Evolutionary conservation across 2,329 filamentous ascomycete species (phyloP).

Genomic region (Colletotrichum tropicale): DNA sequence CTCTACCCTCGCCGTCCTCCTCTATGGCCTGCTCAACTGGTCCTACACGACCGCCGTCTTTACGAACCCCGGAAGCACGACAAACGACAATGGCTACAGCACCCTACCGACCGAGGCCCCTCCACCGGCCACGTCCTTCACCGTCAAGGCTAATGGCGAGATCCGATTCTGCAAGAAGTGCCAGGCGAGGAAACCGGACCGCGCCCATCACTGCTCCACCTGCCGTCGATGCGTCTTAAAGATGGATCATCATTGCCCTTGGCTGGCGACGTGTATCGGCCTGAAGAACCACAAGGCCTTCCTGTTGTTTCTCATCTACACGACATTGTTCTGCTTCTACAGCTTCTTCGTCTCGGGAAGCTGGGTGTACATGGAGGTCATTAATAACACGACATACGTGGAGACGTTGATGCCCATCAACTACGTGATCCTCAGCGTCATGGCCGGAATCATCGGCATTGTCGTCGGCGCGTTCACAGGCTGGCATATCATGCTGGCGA

Average conservation of each 20-base stretch:
- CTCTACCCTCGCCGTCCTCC: constrained; percentile 68
- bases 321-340: constrained; percentile 82
- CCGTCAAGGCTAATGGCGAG: constrained; percentile 89
- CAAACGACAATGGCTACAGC: constrained; percentile 72
- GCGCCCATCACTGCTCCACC: constrained; percentile 94
- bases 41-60: constrained; percentile 94
- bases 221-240: constrained; percentile 95
- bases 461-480: constrained; percentile 87
- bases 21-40: constrained; percentile 84
- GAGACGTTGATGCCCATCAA: constrained; percentile 87
- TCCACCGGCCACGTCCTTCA: constrained; percentile 72
- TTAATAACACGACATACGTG: constrained; percentile 71
- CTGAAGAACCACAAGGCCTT: constrained; percentile 96
- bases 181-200: constrained; percentile 91
- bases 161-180: constrained; percentile 97
- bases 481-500: constrained; percentile 88
- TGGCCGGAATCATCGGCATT: constrained; percentile 89
- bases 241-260: constrained; percentile 99
- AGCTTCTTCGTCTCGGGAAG: constrained; percentile 76
- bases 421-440: constrained; percentile 84
- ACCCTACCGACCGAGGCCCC: constrained; percentile 77
- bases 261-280: constrained; percentile 95
- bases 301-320: constrained; percentile 89
- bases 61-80: constrained; percentile 80
- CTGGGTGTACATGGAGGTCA: constrained; percentile 87